phyloP scores from a whole-genome alignment of 139 green algal species.

The Asterochloris erici region DNA sequence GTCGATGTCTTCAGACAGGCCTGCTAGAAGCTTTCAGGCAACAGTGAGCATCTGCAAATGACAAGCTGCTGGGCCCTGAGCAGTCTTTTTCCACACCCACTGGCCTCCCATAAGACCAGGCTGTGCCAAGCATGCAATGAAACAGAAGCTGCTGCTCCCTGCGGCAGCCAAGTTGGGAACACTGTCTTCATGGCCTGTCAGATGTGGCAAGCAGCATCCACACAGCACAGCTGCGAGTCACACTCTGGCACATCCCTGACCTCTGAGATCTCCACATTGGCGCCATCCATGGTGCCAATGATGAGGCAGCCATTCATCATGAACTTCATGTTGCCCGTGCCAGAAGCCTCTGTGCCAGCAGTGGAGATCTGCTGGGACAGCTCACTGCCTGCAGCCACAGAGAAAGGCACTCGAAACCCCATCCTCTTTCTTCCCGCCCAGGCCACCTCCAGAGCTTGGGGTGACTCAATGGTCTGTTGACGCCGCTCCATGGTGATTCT shows the following conservation, averaged over 20 bases:
- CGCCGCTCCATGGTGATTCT: no score
- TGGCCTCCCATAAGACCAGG: no score
- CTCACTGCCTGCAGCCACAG: slow-evolving; percentile 52
- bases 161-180: neutral
- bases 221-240: neutral
- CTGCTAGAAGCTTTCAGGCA: no score
- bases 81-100: no score
- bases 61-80: no score
- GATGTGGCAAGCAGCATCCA: neutral
- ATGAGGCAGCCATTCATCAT: slow-evolving; percentile 96
- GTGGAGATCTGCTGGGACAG: slow-evolving; percentile 97
- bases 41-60: no score
- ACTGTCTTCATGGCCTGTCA: neutral
- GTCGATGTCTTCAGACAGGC: no score
- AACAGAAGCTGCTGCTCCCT: no score
- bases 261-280: slow-evolving; percentile 98
- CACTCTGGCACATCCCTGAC: slow-evolving; percentile 43
- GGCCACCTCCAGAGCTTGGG: no score
- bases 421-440: no score
- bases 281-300: slow-evolving; percentile 94
- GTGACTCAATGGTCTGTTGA: no score
- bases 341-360: slow-evolving; percentile 93
- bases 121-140: no score
- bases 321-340: slow-evolving; percentile 99
- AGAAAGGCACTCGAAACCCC: neutral